Evolutionary conservation across 1,139 yeast species (phyloP).

Genomic region (Blastobotrys apis): DNA sequence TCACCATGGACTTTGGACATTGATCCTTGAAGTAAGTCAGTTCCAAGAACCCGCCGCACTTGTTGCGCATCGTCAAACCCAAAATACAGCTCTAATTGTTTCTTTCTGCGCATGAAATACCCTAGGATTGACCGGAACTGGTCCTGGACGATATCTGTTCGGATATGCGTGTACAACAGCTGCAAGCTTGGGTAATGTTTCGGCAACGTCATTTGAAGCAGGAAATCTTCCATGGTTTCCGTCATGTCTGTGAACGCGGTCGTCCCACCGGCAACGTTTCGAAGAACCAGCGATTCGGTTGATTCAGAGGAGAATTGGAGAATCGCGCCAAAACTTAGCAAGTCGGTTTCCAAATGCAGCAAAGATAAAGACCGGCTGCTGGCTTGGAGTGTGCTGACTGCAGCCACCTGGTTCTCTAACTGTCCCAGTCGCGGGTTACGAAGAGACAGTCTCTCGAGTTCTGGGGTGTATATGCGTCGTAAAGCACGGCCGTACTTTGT

Average conservation of each 20-base stretch:
- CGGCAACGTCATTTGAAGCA: slow-evolving; percentile 4
- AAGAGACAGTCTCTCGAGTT: neutral
- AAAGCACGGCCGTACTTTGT: slow-evolving; percentile 6
- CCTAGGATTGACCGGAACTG: slow-evolving; percentile 11
- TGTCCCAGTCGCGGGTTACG: neutral
- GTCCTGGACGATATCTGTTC: slow-evolving; percentile 3
- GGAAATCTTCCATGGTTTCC: slow-evolving; percentile 7
- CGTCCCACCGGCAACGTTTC: slow-evolving; percentile 6
- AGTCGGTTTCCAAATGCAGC: neutral
- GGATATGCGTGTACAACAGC: slow-evolving; percentile 3
- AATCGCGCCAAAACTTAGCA: slow-evolving; percentile 7
- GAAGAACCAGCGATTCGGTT: neutral
- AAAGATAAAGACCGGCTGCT: neutral
- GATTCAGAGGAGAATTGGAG: neutral
- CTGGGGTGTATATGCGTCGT: neutral
- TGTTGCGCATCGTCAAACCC: slow-evolving; percentile 5
- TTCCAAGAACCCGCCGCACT: slow-evolving; percentile 1
- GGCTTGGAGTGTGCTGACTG: neutral
- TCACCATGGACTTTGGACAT: neutral
- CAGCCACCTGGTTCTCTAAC: slow-evolving; percentile 5
- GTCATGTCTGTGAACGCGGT: slow-evolving; percentile 12
- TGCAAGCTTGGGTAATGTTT: slow-evolving; percentile 3
- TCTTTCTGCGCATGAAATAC: slow-evolving; percentile 2
- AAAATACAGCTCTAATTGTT: slow-evolving; percentile 4
- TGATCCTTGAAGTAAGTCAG: neutral